These are phyloP conservation scores for Sambucus nigra DNA, from an alignment of 129 eudicot genomes.

Conservation along the genomic window DNA sequence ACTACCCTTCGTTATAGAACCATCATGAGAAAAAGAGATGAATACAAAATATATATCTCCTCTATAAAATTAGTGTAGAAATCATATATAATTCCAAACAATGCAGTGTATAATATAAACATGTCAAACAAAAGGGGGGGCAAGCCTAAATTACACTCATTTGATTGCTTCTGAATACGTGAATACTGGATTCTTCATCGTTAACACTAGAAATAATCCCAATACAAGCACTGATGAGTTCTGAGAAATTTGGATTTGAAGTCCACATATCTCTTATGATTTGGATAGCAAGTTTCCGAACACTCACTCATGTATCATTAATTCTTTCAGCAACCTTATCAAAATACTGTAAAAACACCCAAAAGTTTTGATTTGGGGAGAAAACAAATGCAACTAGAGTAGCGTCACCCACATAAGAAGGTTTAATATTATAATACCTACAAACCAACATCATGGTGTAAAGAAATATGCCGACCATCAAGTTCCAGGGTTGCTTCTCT, in stretches of 20 bases:
- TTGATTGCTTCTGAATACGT: slow-evolving; percentile 40
- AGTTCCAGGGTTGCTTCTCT: slow-evolving; percentile 98
- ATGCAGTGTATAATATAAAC: not conserved
- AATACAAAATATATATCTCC: slow-evolving; percentile 1
- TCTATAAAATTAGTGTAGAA: not conserved
- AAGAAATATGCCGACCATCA: slow-evolving; percentile 93
- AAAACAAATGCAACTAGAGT: not conserved
- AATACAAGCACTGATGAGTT: slow-evolving; percentile 69
- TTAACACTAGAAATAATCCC: slow-evolving; percentile 86
- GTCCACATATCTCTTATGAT: slow-evolving; percentile 94
- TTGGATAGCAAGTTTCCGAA: slow-evolving; percentile 89
- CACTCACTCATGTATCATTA: slow-evolving; percentile 95
- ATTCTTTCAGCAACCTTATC: slow-evolving; percentile 97
- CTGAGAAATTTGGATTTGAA: slow-evolving; percentile 60
- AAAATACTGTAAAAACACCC: slow-evolving; percentile 50
- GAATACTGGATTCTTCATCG: slow-evolving; percentile 97
- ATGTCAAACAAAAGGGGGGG: not conserved
- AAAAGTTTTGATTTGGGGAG: slow-evolving; percentile 11
- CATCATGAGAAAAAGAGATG: not conserved
- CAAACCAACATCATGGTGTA: slow-evolving; percentile 95
- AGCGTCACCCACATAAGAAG: not conserved
- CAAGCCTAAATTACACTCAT: slow-evolving; percentile 4
- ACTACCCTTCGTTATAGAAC: not conserved
- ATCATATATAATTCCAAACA: no score
- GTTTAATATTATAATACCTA: slow-evolving; percentile 37